Conservation (phyloP, 768 basidiomycete genomes). For the Termitomyces sp. region DNA sequence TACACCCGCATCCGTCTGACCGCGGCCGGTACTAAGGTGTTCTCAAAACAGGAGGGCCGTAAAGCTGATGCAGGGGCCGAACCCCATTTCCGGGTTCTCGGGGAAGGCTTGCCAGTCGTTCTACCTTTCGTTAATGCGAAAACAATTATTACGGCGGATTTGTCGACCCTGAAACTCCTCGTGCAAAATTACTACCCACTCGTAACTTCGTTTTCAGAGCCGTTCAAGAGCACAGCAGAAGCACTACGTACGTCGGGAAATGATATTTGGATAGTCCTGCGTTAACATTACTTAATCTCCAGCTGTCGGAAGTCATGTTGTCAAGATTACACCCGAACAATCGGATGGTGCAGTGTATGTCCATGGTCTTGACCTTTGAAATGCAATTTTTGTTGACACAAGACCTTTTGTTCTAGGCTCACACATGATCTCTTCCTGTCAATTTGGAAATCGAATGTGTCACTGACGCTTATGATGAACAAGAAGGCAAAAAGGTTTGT, state of each 20-base stretch:
- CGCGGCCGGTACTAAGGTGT: conserved; percentile 90
- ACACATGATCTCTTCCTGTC: conserved; percentile 85
- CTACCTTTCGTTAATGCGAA: conserved; percentile 72
- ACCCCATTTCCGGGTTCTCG: conserved; percentile 69
- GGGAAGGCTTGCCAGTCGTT: conserved; percentile 80
- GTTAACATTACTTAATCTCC: background rate
- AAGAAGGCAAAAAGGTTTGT: conserved; percentile 90
- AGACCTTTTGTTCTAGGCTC: conserved; percentile 37
- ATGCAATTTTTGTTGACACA: conserved; percentile 2
- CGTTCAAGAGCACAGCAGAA: conserved; percentile 50
- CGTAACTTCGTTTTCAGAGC: conserved; percentile 53
- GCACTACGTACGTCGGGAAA: conserved; percentile 40
- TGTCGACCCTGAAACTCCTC: conserved; percentile 56
- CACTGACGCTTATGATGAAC: conserved; percentile 89
- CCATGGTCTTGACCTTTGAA: background rate
- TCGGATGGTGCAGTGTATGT: conserved; percentile 51
- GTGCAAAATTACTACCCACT: conserved; percentile 80
- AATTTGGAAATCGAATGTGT: conserved; percentile 90
- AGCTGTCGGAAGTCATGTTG: conserved; percentile 71
- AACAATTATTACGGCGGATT: conserved; percentile 53
- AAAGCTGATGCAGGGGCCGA: conserved; percentile 35
- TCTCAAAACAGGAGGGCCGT: conserved; percentile 81
- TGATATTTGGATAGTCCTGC: background rate
- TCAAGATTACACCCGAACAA: conserved; percentile 56
- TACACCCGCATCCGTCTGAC: conserved; percentile 82